Evolutionary conservation across 768 basidiomycete species (phyloP), one percentile per base, ranked within the genome.

Genomic region (Agaricus subrufescens): DNA sequence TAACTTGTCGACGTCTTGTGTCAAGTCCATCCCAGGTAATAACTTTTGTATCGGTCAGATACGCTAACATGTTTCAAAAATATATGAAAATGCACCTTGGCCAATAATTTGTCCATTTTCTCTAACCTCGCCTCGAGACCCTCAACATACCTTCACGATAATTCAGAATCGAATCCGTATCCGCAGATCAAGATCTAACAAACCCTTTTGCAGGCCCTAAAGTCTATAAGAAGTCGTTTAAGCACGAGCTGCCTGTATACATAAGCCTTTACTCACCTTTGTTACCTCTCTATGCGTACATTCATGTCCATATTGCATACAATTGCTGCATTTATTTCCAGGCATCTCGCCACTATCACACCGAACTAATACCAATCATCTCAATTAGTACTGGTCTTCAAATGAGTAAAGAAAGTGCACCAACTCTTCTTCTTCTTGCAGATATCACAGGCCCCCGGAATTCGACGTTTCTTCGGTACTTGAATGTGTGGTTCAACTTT

Each of bases 371-470:
- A 39, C 54, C 66, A 37, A 42, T 27, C 15, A 34, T 19, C 38
- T 27, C 29, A 59, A 49, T 49, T 55, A 54, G 45, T 55, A 61
- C 14, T 40, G 43, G 31, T 46, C n/a, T 26, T 10, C 14, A 53
- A 50, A 30, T 48, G 30, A 26, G 31, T 4, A 44, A 43, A 51
- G n/a, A 10, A 11, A 11, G 30, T 43, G 11, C 19, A 70, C 76
- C 46, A 58, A 83, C 85, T 81, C 69, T 90, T 91, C 76, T 88
- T 89, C 50, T 79, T 73, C 61, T 87, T 77, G 69, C 89, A 91
- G 6, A 81, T 71, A 64, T 89, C 87, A 69, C 88, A 91, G 15
- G 86, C 87, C 30, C 86, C 77, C 59, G 82, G 82, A 47, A 84
- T 79, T 58, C 80, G 73, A 38, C 83, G 69, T 65, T 83, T 84